These are phyloP conservation scores for Penicillium thymicola DNA, from an alignment of 2,329 filamentous ascomycete genomes.

Conservation along the genomic window DNA sequence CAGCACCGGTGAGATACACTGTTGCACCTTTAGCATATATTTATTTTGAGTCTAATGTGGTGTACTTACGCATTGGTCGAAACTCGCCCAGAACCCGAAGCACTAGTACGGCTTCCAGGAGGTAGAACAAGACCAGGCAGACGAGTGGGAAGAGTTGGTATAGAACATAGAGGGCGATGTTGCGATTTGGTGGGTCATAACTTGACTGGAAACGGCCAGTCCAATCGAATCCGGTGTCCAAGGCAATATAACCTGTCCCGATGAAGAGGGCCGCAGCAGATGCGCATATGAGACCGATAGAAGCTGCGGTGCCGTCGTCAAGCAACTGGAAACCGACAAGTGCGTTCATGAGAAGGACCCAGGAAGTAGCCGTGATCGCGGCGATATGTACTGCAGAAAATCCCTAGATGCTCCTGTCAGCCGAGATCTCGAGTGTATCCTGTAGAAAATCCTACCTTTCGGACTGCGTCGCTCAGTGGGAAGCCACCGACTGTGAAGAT, in stretches of 20 bases:
- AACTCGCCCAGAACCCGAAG: constrained; percentile 80
- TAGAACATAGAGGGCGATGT: constrained; percentile 86
- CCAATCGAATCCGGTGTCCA: constrained; percentile 87
- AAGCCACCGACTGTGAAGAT: constrained; percentile 94
- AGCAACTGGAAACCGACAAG: constrained; percentile 89
- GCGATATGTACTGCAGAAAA: constrained; percentile 91
- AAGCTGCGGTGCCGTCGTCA: constrained; percentile 87
- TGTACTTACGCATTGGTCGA: constrained; percentile 73
- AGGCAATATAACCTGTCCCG: constrained; percentile 90
- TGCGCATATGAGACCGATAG: constrained; percentile 67
- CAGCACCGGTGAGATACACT: constrained; percentile 73
- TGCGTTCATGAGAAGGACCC: constrained; percentile 89
- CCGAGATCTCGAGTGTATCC: background rate
- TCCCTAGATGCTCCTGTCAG: constrained; percentile 50
- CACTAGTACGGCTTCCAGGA: constrained; percentile 80
- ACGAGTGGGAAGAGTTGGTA: constrained; percentile 88
- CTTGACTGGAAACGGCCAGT: constrained; percentile 72
- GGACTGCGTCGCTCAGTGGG: constrained; percentile 66
- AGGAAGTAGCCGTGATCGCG: constrained; percentile 80
- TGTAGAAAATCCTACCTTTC: constrained; percentile 55
- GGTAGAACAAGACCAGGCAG: constrained; percentile 83
- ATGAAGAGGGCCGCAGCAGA: constrained; percentile 74
- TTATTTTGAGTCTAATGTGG: background rate
- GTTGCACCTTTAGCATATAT: constrained; percentile 10
- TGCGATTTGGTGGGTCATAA: constrained; percentile 56